Conservation (phyloP, 177 flowering plant genomes). For the Vitis hybrid region DNA sequence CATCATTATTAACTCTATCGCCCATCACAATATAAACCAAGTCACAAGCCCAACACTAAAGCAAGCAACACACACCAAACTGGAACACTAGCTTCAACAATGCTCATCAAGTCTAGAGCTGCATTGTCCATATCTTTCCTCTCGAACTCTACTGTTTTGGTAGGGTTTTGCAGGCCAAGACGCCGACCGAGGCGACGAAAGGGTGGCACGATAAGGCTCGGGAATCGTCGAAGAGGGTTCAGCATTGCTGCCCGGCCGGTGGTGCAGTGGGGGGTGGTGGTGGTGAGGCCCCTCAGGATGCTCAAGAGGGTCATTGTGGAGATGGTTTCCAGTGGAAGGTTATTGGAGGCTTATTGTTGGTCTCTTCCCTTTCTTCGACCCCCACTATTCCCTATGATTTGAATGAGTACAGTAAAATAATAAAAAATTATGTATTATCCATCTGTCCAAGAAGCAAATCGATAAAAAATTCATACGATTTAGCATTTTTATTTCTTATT, state of each 20-base stretch:
- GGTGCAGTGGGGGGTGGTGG: slow-evolving; percentile 36
- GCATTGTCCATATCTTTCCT: slow-evolving; percentile 20
- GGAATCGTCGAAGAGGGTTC: slow-evolving; percentile 41
- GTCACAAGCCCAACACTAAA: too few relatives aligned
- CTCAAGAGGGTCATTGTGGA: slow-evolving; percentile 36
- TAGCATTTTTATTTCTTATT: too few relatives aligned
- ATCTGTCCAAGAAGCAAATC: too few relatives aligned
- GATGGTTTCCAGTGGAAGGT: slow-evolving; percentile 23
- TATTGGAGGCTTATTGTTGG: slow-evolving; percentile 29
- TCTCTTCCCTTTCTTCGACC: slow-evolving; percentile 38
- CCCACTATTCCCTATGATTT: slow-evolving; percentile 36
- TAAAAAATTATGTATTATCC: too few relatives aligned
- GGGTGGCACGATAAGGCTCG: slow-evolving; percentile 38
- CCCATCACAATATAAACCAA: not conserved
- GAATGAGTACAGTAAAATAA: slow-evolving; percentile 1
- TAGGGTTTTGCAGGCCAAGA: slow-evolving; percentile 30
- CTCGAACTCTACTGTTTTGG: slow-evolving; percentile 26
- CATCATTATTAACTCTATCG: slow-evolving; percentile 10
- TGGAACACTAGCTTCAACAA: not conserved
- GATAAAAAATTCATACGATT: too few relatives aligned
- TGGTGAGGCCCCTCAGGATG: slow-evolving; percentile 21
- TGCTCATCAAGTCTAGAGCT: slow-evolving; percentile 10
- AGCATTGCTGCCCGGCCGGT: slow-evolving; percentile 27
- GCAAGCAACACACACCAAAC: too few relatives aligned
- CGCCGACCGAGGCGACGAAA: slow-evolving; percentile 31